Evolutionary conservation across 2,329 filamentous ascomycete genomes (phyloP), one percentile per base, ranked within the genome.

Genomic region (Mariannaea elegans): DNA sequence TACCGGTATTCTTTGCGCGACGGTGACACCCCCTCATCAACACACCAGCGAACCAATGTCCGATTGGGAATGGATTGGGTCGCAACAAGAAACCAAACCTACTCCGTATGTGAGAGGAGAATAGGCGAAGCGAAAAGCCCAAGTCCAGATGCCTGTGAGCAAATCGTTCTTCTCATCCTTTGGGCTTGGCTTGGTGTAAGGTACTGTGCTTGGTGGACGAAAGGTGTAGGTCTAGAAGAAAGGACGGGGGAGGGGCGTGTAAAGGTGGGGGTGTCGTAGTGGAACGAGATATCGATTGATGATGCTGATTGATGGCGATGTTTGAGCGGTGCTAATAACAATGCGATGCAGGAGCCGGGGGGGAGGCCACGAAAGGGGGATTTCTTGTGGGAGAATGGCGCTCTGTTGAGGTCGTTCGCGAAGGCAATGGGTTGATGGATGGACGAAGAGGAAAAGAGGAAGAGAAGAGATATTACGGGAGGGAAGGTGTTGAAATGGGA

Each of bases 231-330:
- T 29, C 34, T 58, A 61, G 41, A 7, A 24, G 13, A 34, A 27
- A 6, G 9, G 13, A 24, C 23, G 27, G 39, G 48, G 36, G 27
- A 47, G 58, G 41, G 53, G 67, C 56, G 56, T 61, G 59, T 48
- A 32, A 56, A 58, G 49, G 31, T 46, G 65, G 63, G 67, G 64
- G 66, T 66, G 58, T 45, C 23, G 24, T 16, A 58, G 67, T 70
- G 67, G 67, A 66, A 70, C 67, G 67, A 70, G 67, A 67, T 70
- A 63, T 70, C 62, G 60, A 68, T 68, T 68, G 65, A 70, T 67
- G 59, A 57, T 69, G 58, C 54, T 66, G 64, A 57, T 61, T 49
- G 54, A 52, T 24, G 44, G 36, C 39, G 19, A 57, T 50, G 54
- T 46, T 50, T 27, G 46, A 29, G 32, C 27, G 39, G 24, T 55